A percentile compares a stretch with the other conserved stretches of the same genome.
Conservation (phyloP, 306 rosid species). For the cucumber (Cucumis sativus) region Cucumber_9930_V3 NC_026660.2:960501-961000, state of each 20-base stretch:
- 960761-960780: slow-evolving; percentile 49
- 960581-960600: slow-evolving; percentile 84
- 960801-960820: slow-evolving; percentile 84
- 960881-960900: slow-evolving; percentile 77
- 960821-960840: slow-evolving; percentile 85
- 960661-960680: slow-evolving; percentile 84
- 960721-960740: slow-evolving; percentile 81
- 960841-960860: slow-evolving; percentile 92
- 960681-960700: slow-evolving; percentile 81
- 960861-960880: slow-evolving; percentile 60
- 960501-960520: not conserved
- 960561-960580: slow-evolving; percentile 39
- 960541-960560: not conserved
- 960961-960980: not conserved
- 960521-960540: not conserved
- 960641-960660: slow-evolving; percentile 46
- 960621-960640: slow-evolving; percentile 83
- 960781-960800: slow-evolving; percentile 85
- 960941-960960: not conserved
- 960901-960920: slow-evolving; percentile 81
- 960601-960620: slow-evolving; percentile 79
- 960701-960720: slow-evolving; percentile 81
- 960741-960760: slow-evolving; percentile 42
- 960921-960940: slow-evolving; percentile 73
- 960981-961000: not conserved